phyloP scores from a whole-genome alignment of 352 stramenopile species.

The Phytophthora foliorum region DNA sequence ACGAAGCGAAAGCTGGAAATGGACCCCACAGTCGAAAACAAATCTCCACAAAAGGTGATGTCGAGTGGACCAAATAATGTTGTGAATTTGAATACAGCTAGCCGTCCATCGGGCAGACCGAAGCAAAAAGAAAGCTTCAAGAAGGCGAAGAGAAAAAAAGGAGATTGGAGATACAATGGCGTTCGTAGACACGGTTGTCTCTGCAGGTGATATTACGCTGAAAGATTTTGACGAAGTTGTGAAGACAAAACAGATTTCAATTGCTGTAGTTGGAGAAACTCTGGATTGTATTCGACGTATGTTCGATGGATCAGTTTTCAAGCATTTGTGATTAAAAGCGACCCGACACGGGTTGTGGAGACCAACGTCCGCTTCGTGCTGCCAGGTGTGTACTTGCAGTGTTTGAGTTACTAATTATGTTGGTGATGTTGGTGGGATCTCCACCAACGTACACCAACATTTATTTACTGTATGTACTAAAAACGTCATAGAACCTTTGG shows the following conservation, averaged over 20 bases:
- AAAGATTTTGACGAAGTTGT: background rate
- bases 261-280: background rate
- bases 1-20: too few species aligned
- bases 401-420: background rate
- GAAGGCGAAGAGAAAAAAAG: too few species aligned
- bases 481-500: too few species aligned
- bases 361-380: conserved; percentile 7
- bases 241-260: background rate
- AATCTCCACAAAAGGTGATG: too few species aligned
- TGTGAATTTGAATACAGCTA: too few species aligned
- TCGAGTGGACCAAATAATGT: too few species aligned
- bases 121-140: too few species aligned
- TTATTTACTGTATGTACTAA: too few species aligned
- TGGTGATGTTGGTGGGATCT: background rate
- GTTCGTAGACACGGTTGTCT: background rate
- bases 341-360: background rate
- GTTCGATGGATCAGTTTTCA: background rate
- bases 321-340: background rate
- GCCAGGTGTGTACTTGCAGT: conserved; percentile 2
- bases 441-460: too few species aligned
- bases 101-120: too few species aligned
- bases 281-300: background rate
- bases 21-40: too few species aligned
- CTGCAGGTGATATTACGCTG: conserved; percentile 1
- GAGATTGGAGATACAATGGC: background rate